Evolutionary conservation across 306 rosid species (phyloP).

Genomic region (Castanea crenata): DNA sequence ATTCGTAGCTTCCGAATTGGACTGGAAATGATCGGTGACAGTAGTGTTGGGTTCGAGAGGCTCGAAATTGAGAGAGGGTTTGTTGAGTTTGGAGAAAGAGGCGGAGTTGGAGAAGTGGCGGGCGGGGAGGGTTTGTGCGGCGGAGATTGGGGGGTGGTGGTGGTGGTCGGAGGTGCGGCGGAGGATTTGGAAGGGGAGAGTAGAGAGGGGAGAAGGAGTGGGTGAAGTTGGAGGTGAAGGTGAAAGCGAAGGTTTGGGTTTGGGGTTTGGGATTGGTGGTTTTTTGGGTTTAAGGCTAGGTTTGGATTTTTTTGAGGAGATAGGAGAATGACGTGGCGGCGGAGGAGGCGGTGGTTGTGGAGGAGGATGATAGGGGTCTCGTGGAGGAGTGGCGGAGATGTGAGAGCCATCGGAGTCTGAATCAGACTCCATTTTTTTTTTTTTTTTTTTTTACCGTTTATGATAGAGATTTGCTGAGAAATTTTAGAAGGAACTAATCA

Average conservation of each 20-base stretch:
- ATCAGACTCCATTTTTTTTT: conserved; percentile 41
- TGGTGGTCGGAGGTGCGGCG: conserved; percentile 43
- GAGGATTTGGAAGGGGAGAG: conserved; percentile 67
- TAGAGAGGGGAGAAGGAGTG: conserved; percentile 29
- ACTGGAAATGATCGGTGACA: not conserved
- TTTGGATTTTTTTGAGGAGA: conserved; percentile 31
- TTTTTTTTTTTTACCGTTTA: not conserved
- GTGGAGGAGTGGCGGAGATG: conserved; percentile 85
- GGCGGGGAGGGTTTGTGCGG: conserved; percentile 60
- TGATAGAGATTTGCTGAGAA: too few species aligned
- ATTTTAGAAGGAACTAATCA: too few species aligned
- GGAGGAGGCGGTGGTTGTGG: conserved; percentile 15
- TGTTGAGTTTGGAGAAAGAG: conserved; percentile 60
- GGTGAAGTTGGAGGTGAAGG: conserved; percentile 5
- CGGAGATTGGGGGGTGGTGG: conserved; percentile 11
- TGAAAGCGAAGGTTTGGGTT: not conserved
- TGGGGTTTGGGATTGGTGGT: conserved; percentile 18
- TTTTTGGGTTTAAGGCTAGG: conserved; percentile 32
- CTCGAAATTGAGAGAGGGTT: conserved; percentile 38
- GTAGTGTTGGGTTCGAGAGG: accelerated
- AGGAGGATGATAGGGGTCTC: conserved; percentile 38
- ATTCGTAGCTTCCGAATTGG: conserved; percentile 24
- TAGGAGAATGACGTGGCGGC: conserved; percentile 11
- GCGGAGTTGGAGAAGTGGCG: conserved; percentile 52
- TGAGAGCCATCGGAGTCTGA: conserved; percentile 85